phyloP scores from a whole-genome alignment of 2,329 filamentous ascomycete species.

The Fusarium devonianum region DNA sequence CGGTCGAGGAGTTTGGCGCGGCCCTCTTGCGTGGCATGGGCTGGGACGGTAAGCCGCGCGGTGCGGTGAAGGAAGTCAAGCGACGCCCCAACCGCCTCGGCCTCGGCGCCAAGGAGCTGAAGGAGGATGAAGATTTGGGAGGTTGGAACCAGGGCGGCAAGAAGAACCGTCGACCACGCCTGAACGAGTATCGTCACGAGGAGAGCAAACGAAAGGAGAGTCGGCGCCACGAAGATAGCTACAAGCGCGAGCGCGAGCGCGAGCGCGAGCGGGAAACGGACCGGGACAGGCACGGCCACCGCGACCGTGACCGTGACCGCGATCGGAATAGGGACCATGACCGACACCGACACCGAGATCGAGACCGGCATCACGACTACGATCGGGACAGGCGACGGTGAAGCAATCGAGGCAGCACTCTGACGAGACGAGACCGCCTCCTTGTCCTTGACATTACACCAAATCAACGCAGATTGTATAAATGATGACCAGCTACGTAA shows the following conservation, averaged over 20 bases:
- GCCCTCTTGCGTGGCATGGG: conserved; percentile 93
- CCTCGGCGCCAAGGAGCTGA: conserved; percentile 84
- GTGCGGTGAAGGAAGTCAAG: conserved; percentile 67
- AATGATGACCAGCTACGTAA: conserved; percentile 14
- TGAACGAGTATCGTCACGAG: conserved; percentile 59
- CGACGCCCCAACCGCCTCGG: conserved; percentile 83
- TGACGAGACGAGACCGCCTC: neutral
- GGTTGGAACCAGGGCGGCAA: conserved; percentile 78
- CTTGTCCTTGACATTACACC: neutral
- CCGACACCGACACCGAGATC: conserved; percentile 33
- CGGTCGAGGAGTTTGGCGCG: conserved; percentile 93
- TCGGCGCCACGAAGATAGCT: conserved; percentile 52
- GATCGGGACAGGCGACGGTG: conserved; percentile 37
- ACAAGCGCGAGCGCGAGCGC: conserved; percentile 54
- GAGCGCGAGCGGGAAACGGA: conserved; percentile 51
- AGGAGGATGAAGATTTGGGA: conserved; percentile 75
- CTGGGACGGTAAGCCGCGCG: conserved; percentile 77
- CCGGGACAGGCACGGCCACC: conserved; percentile 49
- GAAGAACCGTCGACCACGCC: conserved; percentile 52
- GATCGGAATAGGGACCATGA: conserved; percentile 32
- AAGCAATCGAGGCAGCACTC: conserved; percentile 3
- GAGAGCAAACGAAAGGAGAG: conserved; percentile 55
- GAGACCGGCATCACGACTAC: conserved; percentile 34
- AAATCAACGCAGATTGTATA: conserved; percentile 3
- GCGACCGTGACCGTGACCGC: conserved; percentile 40